These are phyloP conservation scores for Cordyceps fumosorosea DNA, from an alignment of 2,329 filamentous ascomycete genomes.

Conservation along the genomic window DNA sequence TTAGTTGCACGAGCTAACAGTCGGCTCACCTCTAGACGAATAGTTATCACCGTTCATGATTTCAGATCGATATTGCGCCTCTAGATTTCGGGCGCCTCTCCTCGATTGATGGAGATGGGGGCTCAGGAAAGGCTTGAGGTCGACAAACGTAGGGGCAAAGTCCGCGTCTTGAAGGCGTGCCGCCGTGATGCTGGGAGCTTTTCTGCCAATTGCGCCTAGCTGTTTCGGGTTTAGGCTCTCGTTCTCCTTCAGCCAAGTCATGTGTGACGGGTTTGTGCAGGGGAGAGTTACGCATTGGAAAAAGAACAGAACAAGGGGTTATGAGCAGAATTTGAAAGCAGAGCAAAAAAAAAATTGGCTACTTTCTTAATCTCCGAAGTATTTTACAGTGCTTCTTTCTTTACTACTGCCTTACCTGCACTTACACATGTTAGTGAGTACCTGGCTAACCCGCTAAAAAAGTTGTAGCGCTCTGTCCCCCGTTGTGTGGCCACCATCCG, in stretches of 20 bases:
- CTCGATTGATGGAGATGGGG: slow-evolving; percentile 17
- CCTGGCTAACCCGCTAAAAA: too few relatives aligned
- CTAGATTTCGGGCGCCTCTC: slow-evolving; percentile 13
- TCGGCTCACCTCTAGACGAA: slow-evolving; percentile 62
- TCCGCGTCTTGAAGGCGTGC: slow-evolving; percentile 9
- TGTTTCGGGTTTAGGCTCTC: slow-evolving; percentile 5
- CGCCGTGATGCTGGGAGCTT: slow-evolving; percentile 15
- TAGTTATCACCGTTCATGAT: slow-evolving; percentile 84
- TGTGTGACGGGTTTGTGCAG: too few relatives aligned
- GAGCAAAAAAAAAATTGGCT: background rate
- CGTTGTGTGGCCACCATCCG: too few relatives aligned
- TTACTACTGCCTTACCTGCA: background rate
- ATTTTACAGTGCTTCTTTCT: background rate
- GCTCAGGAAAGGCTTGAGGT: slow-evolving; percentile 5
- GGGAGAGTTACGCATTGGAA: background rate
- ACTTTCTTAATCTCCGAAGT: background rate
- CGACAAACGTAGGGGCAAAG: slow-evolving; percentile 9
- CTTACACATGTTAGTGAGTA: too few relatives aligned
- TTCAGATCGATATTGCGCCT: slow-evolving; percentile 13
- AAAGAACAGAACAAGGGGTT: background rate
- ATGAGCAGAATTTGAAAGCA: too few relatives aligned
- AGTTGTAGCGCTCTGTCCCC: too few relatives aligned
- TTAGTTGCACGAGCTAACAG: slow-evolving; percentile 13
- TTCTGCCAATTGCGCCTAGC: slow-evolving; percentile 8
- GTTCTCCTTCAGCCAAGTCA: background rate